These are phyloP conservation scores for Cryphonectria radicalis DNA, from an alignment of 2,329 filamentous ascomycete species.

Conservation along the genomic window DNA sequence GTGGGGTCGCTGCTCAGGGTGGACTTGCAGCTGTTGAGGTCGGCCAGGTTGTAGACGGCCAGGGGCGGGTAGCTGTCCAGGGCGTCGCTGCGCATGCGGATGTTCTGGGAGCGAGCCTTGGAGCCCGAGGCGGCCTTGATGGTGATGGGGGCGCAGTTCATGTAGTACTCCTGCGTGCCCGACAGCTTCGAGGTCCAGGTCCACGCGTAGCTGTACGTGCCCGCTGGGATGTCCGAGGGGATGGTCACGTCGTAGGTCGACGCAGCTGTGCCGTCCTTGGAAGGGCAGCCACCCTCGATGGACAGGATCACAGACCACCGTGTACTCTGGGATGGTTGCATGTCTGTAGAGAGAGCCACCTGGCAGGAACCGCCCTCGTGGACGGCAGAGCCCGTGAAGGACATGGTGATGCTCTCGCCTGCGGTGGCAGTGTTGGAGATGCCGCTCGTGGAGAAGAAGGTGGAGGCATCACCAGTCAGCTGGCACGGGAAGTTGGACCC, in stretches of 20 bases:
- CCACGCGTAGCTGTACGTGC: slow-evolving; percentile 84
- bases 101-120: slow-evolving; percentile 26
- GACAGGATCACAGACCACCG: slow-evolving; percentile 90
- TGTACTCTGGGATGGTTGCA: slow-evolving; percentile 65
- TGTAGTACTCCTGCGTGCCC: slow-evolving; percentile 95
- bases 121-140: slow-evolving; percentile 50
- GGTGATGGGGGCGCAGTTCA: slow-evolving; percentile 85
- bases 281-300: slow-evolving; percentile 83
- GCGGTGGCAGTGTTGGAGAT: slow-evolving; percentile 26
- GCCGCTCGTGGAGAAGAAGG: slow-evolving; percentile 27
- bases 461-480: slow-evolving; percentile 22
- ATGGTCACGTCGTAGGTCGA: slow-evolving; percentile 71
- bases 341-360: slow-evolving; percentile 80
- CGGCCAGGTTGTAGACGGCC: slow-evolving; percentile 72
- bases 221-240: slow-evolving; percentile 71
- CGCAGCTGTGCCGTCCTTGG: slow-evolving; percentile 56
- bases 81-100: slow-evolving; percentile 38
- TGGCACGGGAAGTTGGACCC: slow-evolving; percentile 28
- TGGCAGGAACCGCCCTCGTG: slow-evolving; percentile 98
- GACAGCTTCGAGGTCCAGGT: slow-evolving; percentile 81
- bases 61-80: slow-evolving; percentile 55
- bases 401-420: slow-evolving; percentile 26
- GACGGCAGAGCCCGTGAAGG: slow-evolving; percentile 53
- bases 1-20: slow-evolving; percentile 59
- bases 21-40: slow-evolving; percentile 63